Conservation (phyloP, 2,329 filamentous ascomycete genomes). For the Teratosphaeria viscida region DNA sequence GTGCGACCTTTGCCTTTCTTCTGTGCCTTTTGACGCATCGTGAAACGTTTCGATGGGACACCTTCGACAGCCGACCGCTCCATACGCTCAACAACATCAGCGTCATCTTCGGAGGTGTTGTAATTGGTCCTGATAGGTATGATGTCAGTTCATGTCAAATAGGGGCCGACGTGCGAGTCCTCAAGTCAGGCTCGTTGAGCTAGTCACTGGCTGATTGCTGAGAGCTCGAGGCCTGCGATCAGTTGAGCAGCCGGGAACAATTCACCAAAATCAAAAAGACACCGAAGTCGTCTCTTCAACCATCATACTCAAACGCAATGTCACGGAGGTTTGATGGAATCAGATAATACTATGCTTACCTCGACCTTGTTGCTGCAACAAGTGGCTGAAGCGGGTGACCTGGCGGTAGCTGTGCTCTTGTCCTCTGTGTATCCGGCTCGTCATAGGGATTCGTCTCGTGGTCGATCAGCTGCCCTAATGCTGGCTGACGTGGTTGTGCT, state of each 20-base stretch:
- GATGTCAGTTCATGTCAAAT: neutral
- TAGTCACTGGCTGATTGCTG: neutral
- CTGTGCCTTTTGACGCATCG: slow-evolving; percentile 6
- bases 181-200: neutral
- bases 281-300: neutral
- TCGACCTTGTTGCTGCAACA: neutral
- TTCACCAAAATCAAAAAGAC: neutral
- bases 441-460: neutral
- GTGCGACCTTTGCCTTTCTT: slow-evolving; percentile 3
- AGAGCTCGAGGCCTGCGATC: neutral
- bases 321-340: neutral
- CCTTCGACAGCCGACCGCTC: neutral
- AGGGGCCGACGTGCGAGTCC: neutral
- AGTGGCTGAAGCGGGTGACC: neutral
- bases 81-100: slow-evolving; percentile 4
- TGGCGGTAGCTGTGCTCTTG: neutral
- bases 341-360: neutral
- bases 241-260: neutral
- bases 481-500: neutral
- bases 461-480: neutral
- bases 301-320: neutral
- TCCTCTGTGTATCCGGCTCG: neutral
- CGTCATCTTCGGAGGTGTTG: neutral
- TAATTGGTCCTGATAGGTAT: neutral
- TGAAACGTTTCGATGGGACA: neutral